Evolutionary conservation across 1,284 basidiomycete species (phyloP).

Genomic region (Heliocybe sulcata): DNA sequence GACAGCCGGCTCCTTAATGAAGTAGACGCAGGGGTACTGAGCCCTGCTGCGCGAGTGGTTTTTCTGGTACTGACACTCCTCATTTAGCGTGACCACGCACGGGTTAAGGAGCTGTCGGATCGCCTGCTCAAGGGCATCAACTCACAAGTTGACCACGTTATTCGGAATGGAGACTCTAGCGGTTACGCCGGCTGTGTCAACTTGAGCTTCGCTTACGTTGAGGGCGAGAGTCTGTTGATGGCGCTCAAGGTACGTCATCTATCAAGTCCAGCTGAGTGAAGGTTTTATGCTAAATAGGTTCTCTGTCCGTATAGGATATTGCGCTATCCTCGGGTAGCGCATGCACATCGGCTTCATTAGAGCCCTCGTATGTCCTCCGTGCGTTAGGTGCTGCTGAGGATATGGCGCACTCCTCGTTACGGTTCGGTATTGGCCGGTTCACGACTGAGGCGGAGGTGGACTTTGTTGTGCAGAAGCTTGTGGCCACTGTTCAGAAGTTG

Average conservation of each 20-base stretch:
- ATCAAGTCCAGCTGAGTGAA: background rate
- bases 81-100: constrained; percentile 74
- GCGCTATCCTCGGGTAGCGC: constrained; percentile 97
- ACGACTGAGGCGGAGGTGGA: constrained; percentile 98
- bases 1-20: constrained; percentile 54
- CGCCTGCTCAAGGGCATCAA: constrained; percentile 82
- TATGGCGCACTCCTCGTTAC: constrained; percentile 97
- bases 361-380: constrained; percentile 97
- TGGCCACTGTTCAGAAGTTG: constrained; percentile 72
- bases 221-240: constrained; percentile 97
- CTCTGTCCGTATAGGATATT: constrained; percentile 58
- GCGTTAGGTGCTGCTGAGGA: constrained; percentile 97
- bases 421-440: constrained; percentile 97
- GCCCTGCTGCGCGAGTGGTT: constrained; percentile 4
- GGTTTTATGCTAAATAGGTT: background rate
- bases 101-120: constrained; percentile 73
- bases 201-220: constrained; percentile 94
- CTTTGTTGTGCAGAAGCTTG: constrained; percentile 87
- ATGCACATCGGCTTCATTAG: constrained; percentile 96
- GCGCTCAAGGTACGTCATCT: constrained; percentile 82
- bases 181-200: constrained; percentile 95
- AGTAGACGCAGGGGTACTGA: constrained; percentile 89
- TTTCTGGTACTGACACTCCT: constrained; percentile 6
- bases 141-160: constrained; percentile 80
- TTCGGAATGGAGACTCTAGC: constrained; percentile 87